A percentile compares a stretch with the other conserved stretches of the same genome.
These are phyloP conservation scores for Iris pallida DNA, from an alignment of 116 monocot species.

Conservation along the genomic window DNA sequence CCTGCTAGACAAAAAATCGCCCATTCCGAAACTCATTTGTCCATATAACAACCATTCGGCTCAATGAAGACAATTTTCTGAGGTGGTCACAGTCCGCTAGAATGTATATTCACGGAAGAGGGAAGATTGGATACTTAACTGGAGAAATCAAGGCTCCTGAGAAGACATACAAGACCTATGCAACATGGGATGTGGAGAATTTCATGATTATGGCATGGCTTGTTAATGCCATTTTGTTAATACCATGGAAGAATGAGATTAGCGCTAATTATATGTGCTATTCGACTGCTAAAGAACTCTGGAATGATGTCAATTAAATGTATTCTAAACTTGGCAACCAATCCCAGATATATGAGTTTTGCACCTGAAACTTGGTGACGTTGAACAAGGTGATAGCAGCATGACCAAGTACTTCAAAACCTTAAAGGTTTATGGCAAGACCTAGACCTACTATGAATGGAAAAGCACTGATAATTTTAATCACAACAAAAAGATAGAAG, in stretches of 20 bases:
- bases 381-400: no score
- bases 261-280: background rate
- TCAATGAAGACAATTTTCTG: no score
- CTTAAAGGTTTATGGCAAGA: no score
- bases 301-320: background rate
- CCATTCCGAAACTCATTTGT: background rate
- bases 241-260: background rate
- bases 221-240: background rate
- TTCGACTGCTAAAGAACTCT: background rate
- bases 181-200: background rate
- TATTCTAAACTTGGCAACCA: background rate
- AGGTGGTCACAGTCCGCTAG: no score
- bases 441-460: no score
- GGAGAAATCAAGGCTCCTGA: background rate
- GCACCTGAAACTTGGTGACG: background rate
- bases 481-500: no score
- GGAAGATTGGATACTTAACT: background rate
- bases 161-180: background rate
- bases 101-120: background rate
- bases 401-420: no score
- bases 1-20: background rate
- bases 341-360: background rate
- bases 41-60: background rate
- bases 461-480: no score
- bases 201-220: background rate